Evolutionary conservation across 257 asterid genomes (phyloP), one percentile per base, ranked within the genome.

Genomic region (Thymus quinquecostatus): DNA sequence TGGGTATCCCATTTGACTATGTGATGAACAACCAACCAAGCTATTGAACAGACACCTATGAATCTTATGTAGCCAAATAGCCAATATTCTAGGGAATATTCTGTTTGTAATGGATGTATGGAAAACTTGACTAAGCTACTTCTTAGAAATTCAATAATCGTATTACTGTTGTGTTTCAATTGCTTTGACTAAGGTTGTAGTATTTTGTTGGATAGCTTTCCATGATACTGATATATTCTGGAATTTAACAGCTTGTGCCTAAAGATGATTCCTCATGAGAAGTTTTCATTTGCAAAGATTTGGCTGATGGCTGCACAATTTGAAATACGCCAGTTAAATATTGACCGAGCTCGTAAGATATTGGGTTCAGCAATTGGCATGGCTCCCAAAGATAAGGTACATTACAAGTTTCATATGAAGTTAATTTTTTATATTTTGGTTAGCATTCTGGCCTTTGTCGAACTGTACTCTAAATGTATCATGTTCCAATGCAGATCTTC

Each of bases 291-390:
- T 79, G 96, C 98, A 68, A 95, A 95, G 83, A 82, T 95, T 66
- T 95, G 98, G 97, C 77, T 92, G 79, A 80, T 95, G 89, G 96
- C 98, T 32, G 99, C 98, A 10, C 96, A 95, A 79, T 92, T 92
- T 45, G 99, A 95, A 80, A 86, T 95, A 51, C 92, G 98, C 32
- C 97, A 89, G 73, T 70, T 87, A 72, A 77, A 89, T 81, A 84
- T 92, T 59, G 88, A 81, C 33, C 84, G 85, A 14, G 92, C 92
- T 29, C 80, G 90, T 0, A 66, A 68, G 53, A 87, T 82, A 32
- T 77, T 87, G 75, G 92, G 92, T 41, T 74, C 82, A 40, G 92
- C 90, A 55, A 81, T 87, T 75, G 92, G 90, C 49, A 82, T 50
- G 86, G 85, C 90, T 77, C 88, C 89, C 62, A 87, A 87, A 78